Evolutionary conservation across 805 yeast genomes (phyloP).

Genomic region (Candida xiaguanensis): DNA sequence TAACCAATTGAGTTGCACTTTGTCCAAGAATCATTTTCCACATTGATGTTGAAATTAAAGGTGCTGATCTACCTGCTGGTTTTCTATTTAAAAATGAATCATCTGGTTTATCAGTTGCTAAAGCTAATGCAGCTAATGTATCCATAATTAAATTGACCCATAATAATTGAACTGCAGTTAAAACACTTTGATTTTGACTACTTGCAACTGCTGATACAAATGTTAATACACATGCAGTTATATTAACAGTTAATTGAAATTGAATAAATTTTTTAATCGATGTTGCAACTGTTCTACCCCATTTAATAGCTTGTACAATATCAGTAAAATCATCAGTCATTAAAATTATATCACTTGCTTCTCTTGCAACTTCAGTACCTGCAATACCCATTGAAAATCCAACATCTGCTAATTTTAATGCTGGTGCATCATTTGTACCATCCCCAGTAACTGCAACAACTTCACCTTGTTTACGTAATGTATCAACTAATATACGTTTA

Average conservation of each 20-base stretch:
- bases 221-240: conserved; percentile 93
- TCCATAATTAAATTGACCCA: conserved; percentile 99
- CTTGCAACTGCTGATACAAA: conserved; percentile 92
- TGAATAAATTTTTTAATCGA: conserved; percentile 95
- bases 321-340: conserved; percentile 94
- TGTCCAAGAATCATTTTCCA: conserved; percentile 98
- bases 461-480: conserved; percentile 75
- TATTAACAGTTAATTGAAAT: conserved; percentile 92
- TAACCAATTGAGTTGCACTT: conserved; percentile 67
- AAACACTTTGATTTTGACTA: conserved; percentile 72
- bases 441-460: conserved; percentile 99
- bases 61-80: conserved; percentile 78
- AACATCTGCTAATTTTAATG: conserved; percentile 92
- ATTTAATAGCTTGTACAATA: conserved; percentile 93
- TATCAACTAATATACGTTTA: conserved; percentile 80
- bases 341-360: conserved; percentile 87
- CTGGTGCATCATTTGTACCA: conserved; percentile 99
- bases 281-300: conserved; percentile 97
- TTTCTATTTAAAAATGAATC: conserved; percentile 69
- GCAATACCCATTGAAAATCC: conserved; percentile 99
- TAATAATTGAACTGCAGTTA: conserved; percentile 93
- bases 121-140: conserved; percentile 93
- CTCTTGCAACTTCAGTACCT: conserved; percentile 98
- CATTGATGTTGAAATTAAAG: conserved; percentile 85
- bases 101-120: conserved; percentile 96